Conservation (phyloP, 495 filamentous ascomycete genomes). For the Aspergillus diversus region DNA sequence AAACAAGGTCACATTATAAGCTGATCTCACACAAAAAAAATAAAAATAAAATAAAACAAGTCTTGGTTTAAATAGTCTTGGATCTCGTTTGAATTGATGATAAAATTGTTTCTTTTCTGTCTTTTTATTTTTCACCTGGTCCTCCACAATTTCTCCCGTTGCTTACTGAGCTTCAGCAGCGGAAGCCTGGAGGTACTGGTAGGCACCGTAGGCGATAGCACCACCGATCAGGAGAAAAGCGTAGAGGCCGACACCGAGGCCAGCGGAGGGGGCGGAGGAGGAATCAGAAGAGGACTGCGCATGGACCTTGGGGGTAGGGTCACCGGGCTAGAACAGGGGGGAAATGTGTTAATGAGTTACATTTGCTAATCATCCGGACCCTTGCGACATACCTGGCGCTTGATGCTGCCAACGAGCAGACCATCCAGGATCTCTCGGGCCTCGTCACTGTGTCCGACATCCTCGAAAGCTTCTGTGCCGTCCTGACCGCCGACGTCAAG, state of each 20-base stretch:
- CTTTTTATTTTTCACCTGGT: slow-evolving; percentile 14
- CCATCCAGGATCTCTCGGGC: slow-evolving; percentile 89
- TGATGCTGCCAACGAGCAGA: slow-evolving; percentile 77
- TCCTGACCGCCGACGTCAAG: slow-evolving; percentile 96
- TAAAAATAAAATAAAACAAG: neutral
- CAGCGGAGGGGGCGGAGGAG: slow-evolving; percentile 46
- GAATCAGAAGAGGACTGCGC: slow-evolving; percentile 51
- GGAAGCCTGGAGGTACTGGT: slow-evolving; percentile 78
- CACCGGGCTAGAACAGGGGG: slow-evolving; percentile 66
- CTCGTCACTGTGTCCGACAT: slow-evolving; percentile 99
- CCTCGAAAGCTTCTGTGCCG: slow-evolving; percentile 97
- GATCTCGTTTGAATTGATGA: slow-evolving; percentile 17
- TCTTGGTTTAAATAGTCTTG: slow-evolving; percentile 18
- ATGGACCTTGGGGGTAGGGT: slow-evolving; percentile 75
- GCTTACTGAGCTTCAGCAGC: slow-evolving; percentile 35
- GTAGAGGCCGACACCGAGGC: slow-evolving; percentile 81
- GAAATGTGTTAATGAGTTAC: slow-evolving; percentile 4
- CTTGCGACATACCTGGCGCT: slow-evolving; percentile 71
- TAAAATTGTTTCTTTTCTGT: slow-evolving; percentile 17
- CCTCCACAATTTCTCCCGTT: slow-evolving; percentile 1
- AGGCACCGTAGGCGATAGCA: slow-evolving; percentile 76
- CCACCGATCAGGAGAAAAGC: slow-evolving; percentile 79
- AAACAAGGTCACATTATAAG: slow-evolving; percentile 19
- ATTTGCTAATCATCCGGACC: no score
- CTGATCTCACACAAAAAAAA: neutral